Evolutionary conservation across 169 alveolate species (phyloP).

Genomic region (Plasmodium inui): DNA sequence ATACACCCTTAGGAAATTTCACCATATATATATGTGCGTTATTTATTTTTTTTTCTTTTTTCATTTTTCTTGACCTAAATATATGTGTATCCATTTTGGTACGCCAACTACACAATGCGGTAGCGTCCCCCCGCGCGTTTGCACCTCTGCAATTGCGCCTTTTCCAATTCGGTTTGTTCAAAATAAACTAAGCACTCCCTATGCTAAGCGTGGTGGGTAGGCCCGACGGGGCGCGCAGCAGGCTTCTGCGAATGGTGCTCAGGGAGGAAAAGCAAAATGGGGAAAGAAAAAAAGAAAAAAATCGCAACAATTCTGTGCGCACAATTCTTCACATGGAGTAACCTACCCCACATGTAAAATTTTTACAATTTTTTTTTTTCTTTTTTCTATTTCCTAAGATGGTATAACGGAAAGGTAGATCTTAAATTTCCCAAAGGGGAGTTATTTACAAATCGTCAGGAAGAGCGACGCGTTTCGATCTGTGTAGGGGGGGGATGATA

Average conservation of each 20-base stretch:
- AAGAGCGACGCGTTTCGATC: not conserved
- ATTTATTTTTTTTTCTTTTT: not conserved
- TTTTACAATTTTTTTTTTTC: not conserved
- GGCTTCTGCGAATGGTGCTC: not conserved
- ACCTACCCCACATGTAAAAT: not conserved
- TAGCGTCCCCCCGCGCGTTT: not conserved
- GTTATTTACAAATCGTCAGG: not conserved
- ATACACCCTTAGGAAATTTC: not conserved
- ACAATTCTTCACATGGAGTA: not conserved
- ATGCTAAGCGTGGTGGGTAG: not conserved
- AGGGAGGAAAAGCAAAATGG: not conserved
- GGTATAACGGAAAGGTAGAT: not conserved
- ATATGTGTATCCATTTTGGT: not conserved
- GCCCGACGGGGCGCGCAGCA: not conserved
- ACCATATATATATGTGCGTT: not conserved
- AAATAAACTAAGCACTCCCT: not conserved
- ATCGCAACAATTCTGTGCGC: not conserved
- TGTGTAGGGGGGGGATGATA: not conserved
- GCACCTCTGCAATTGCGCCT: not conserved
- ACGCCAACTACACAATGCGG: not conserved
- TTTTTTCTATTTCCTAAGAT: not conserved
- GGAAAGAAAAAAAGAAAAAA: not conserved
- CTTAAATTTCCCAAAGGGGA: not conserved
- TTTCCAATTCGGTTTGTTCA: not conserved
- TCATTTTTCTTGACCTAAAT: not conserved